Evolutionary conservation across 78 protist genomes (phyloP).

Genomic region (Trichosphaerium sp.): DNA sequence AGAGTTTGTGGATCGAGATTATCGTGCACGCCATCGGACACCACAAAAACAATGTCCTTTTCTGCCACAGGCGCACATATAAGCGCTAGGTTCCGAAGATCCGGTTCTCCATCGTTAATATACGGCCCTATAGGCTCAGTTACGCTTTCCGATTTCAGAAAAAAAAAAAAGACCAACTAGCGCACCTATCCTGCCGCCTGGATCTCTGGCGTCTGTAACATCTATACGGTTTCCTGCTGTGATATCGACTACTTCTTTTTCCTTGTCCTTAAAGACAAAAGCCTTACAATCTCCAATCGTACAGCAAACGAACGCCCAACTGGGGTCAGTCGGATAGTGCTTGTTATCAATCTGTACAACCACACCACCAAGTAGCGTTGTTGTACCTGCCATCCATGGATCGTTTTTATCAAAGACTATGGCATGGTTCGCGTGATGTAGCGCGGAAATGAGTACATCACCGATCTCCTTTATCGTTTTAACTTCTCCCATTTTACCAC

Average conservation of each 20-base stretch:
- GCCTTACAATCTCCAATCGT: slow-evolving; percentile 51
- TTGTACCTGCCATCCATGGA: slow-evolving; percentile 56
- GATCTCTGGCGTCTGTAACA: not conserved
- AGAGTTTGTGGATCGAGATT: slow-evolving; percentile 54
- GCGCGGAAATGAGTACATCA: slow-evolving; percentile 31
- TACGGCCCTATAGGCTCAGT: too few relatives aligned
- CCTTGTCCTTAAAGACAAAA: slow-evolving; percentile 15
- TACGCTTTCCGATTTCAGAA: too few relatives aligned
- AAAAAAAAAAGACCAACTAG: too few relatives aligned
- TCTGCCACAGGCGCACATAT: too few relatives aligned
- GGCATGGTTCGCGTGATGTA: slow-evolving; percentile 33
- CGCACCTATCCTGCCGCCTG: too few relatives aligned
- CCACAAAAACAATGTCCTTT: slow-evolving; percentile 32
- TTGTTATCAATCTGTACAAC: slow-evolving; percentile 12
- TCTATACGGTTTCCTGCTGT: slow-evolving; percentile 37
- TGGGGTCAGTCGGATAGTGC: slow-evolving; percentile 7
- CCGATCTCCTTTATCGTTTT: slow-evolving; percentile 48
- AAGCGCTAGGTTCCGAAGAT: too few relatives aligned
- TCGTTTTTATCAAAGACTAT: slow-evolving; percentile 38
- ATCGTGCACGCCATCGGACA: slow-evolving; percentile 50
- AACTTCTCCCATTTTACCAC: slow-evolving; percentile 14
- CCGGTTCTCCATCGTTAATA: too few relatives aligned
- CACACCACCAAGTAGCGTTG: slow-evolving; percentile 48
- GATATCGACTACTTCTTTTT: slow-evolving; percentile 32
- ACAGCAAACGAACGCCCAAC: slow-evolving; percentile 46